Conservation (phyloP, 2,329 filamentous ascomycete species). For the Cucurbitaria berberidis region DNA sequence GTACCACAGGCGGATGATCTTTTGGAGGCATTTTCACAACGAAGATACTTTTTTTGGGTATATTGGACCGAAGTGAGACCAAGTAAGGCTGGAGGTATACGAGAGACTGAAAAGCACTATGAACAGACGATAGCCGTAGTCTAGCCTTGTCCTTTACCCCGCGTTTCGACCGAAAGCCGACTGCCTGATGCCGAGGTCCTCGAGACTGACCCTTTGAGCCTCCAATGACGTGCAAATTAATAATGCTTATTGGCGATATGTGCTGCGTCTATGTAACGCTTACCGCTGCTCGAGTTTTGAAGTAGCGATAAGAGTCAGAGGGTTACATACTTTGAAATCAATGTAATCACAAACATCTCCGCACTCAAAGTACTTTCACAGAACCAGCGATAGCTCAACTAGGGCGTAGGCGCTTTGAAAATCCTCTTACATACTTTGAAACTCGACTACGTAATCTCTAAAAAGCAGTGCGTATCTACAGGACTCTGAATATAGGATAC, state of each 20-base stretch:
- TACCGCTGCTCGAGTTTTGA: background rate
- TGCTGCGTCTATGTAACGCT: background rate
- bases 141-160: slow-evolving; percentile 7
- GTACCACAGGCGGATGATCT: slow-evolving; percentile 18
- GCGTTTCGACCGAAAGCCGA: slow-evolving; percentile 6
- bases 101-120: too few species aligned
- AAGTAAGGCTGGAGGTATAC: background rate
- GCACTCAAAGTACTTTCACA: too few species aligned
- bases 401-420: too few species aligned
- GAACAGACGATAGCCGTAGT: too few species aligned
- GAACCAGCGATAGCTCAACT: too few species aligned
- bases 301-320: background rate
- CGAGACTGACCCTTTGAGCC: background rate
- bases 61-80: background rate
- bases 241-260: background rate
- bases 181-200: background rate
- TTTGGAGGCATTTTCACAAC: slow-evolving; percentile 6
- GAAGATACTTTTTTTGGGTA: background rate
- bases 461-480: too few species aligned
- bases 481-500: slow-evolving; percentile 14
- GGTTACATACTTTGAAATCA: too few species aligned
- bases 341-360: too few species aligned
- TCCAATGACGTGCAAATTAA: background rate
- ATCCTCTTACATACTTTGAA: too few species aligned
- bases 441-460: too few species aligned